These are phyloP conservation scores for Podila epicladia DNA, from an alignment of 192 early-diverging fungal genomes.

Conservation along the genomic window DNA sequence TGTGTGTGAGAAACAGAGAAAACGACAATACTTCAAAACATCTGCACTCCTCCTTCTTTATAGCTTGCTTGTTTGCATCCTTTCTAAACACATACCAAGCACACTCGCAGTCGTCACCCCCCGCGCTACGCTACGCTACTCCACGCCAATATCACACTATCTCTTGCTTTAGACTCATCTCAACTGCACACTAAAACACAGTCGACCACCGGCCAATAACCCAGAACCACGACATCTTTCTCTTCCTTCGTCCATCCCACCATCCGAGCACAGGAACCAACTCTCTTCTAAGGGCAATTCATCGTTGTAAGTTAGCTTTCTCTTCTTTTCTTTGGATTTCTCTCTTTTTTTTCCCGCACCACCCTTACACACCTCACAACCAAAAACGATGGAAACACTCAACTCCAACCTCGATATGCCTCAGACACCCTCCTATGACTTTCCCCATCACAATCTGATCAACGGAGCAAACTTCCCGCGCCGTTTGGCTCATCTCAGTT, in stretches of 20 bases:
- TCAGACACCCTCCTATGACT: not conserved
- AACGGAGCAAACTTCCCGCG: slow-evolving; percentile 2
- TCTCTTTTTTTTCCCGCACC: not conserved
- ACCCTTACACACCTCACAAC: not conserved
- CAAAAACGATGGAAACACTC: not conserved
- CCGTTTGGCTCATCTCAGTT: not conserved
- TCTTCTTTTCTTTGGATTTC: no score
- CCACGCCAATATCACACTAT: no score
- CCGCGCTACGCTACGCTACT: no score
- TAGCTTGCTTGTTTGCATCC: not conserved
- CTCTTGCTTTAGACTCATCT: no score
- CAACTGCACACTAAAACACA: no score
- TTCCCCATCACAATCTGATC: not conserved
- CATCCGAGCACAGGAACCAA: no score
- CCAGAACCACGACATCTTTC: no score
- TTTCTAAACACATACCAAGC: not conserved
- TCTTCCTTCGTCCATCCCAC: no score
- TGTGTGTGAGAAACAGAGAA: not conserved
- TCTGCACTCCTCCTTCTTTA: not conserved
- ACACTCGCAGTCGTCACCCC: not conserved
- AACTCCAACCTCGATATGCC: not conserved
- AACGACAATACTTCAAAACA: not conserved
- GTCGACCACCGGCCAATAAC: no score
- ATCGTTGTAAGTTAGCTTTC: no score
- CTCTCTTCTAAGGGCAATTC: no score